Base-by-base conservation (phyloP, 192 early-diverging fungal genomes). In the Podila minutissima region DNA sequence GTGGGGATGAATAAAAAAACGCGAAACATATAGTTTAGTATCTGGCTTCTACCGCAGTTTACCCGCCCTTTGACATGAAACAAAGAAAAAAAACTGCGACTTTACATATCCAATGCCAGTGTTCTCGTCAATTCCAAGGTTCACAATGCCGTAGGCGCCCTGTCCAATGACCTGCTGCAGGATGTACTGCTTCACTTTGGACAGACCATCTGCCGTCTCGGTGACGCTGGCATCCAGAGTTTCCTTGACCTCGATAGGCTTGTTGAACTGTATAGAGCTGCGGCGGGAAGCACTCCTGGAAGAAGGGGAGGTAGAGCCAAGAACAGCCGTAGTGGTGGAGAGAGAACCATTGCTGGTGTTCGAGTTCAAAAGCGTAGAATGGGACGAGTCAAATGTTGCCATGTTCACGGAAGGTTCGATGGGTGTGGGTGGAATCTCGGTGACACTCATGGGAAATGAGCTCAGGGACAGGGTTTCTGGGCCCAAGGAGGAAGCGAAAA, bases 71-170 rank as follows among this genome's bases (percentile, higher is more conserved):
- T 55, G n/a, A 55, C 24, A 17, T 55, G 19, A 55, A 2, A 55
- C 8, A 7, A 5, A 22, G 17, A 53, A 53, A 55, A 55, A 20
- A 26, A 22, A n/a, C 24, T 4, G 20, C 15, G 41, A 46, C 38
- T 68, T 78, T 88, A 90, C 88, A 81, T 89, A 93, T 73, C 86
- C 58, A 15, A 59, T 67, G 10, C 76, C 78, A 15, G 83, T 86
- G 11, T 70, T 69, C 20, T 71, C 85, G 83, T 93, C 88, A 50
- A 86, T 76, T 41, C 83, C 94, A 49, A 92, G 82, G 77, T 92
- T 88, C 4, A 98, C 97, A 9, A 90, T 94, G 24, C 97, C 97
- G 73, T 90, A 98, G 31, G 92, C 87, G 32, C 97, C 97, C 22
- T 86, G 82, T 20, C 97, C 97, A 51, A 98, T 89, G 65, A 88